phyloP scores from a whole-genome alignment of 306 rosid genomes.

The Quercus cerris region DNA sequence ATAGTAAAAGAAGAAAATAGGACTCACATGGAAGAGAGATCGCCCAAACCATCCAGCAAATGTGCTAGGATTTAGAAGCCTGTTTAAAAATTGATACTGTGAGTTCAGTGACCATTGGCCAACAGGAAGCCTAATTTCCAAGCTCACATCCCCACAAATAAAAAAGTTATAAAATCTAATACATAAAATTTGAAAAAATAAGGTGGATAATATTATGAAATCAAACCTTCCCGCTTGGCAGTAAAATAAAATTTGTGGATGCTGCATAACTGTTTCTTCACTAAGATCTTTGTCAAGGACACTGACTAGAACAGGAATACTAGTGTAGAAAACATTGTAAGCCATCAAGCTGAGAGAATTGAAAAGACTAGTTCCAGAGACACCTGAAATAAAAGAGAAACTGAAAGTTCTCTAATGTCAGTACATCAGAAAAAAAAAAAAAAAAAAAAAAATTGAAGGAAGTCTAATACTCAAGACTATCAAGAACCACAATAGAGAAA shows the following conservation, averaged over 20 bases:
- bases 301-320: slow-evolving; percentile 91
- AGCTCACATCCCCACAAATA: background rate
- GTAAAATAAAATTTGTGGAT: slow-evolving; percentile 97
- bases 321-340: slow-evolving; percentile 97
- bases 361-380: slow-evolving; percentile 98
- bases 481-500: slow-evolving; percentile 1
- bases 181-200: background rate
- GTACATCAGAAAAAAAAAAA: slow-evolving; percentile 16
- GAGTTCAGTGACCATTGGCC: slow-evolving; percentile 9
- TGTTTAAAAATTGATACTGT: slow-evolving; percentile 34
- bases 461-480: background rate
- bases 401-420: slow-evolving; percentile 60
- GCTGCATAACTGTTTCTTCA: slow-evolving; percentile 97
- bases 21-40: slow-evolving; percentile 94
- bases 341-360: slow-evolving; percentile 99
- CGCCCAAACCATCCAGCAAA: slow-evolving; percentile 99
- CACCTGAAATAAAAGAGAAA: slow-evolving; percentile 97
- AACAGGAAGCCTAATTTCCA: background rate
- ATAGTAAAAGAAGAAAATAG: slow-evolving; percentile 9
- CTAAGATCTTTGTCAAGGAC: slow-evolving; percentile 96
- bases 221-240: slow-evolving; percentile 97
- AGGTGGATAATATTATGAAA: slow-evolving; percentile 19
- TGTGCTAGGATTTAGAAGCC: slow-evolving; percentile 96
- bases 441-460: slow-evolving; percentile 10
- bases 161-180: background rate